Base-by-base conservation (phyloP, 1,284 basidiomycete species). In the Ustilago curta region DNA sequence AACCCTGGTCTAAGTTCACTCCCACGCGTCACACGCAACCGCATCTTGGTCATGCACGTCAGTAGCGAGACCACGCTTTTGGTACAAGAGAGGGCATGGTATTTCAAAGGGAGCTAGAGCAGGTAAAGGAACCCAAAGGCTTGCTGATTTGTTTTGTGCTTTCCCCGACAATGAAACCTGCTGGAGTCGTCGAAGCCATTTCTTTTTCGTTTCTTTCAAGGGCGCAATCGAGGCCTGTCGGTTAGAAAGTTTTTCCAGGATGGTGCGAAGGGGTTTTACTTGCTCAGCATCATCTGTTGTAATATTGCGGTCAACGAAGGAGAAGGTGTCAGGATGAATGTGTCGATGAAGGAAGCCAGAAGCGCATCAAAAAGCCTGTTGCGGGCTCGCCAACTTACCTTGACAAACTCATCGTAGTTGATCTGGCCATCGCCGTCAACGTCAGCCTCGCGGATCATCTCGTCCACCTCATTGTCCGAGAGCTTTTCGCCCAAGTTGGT, bases 371-470 rank as follows among this genome's bases (percentile, higher is more conserved):
- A 21, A 2, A 40, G 12, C 9, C 3, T 35, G 27, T 32, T 23
- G 31, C 0, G n/a, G 42, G 3, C 16, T 31, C 4, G 31, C 32
- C 14, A 62, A 62, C 78, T 86, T 86, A 88, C 87, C 78, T 87
- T 87, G 63, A 88, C 88, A 75, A 89, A 76, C 78, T 86, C 90
- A 84, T 93, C 93, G 86, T 93, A 82, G 72, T 82, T 83, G 69
- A 83, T 82, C 66, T 92, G 87, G 93, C 93, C 93, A 85, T 95
- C 93, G 44, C 94, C 95, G 84, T 98, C 95, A 56, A 94, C 90
- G 86, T 99, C 96, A 59, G 96, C 96, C 87, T 98, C 96, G 64
- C 94, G 90, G 86, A 99, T 98, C 96, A 99, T 98, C 88, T 97
- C 94, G 79, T 95, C 93, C 70, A 98, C 93, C 87, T 98, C 96